A percentile compares a stretch with the other conserved stretches of the same genome.
Conservation (phyloP, 306 rosid genomes). For the Cicer judaicum region DNA sequence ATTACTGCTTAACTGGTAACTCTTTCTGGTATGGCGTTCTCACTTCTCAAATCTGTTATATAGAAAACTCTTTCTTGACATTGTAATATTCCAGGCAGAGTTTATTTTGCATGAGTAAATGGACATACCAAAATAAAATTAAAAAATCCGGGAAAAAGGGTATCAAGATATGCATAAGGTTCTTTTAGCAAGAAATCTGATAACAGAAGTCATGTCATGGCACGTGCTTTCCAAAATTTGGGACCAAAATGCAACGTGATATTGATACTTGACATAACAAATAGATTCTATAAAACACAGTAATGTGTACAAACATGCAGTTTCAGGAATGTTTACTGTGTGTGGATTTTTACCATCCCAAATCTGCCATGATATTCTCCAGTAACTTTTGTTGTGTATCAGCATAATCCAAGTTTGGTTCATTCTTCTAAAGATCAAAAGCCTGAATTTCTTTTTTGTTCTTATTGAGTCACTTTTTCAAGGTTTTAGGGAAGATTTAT, state of each 20-base stretch:
- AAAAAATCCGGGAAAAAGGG: background rate
- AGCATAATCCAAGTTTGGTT: constrained; percentile 12
- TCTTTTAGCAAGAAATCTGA: constrained; percentile 19
- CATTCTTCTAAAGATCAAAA: constrained; percentile 12
- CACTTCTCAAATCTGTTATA: constrained; percentile 26
- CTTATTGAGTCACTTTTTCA: constrained; percentile 26
- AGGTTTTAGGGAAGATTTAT: constrained; percentile 14
- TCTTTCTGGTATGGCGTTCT: constrained; percentile 35
- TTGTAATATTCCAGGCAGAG: constrained; percentile 7
- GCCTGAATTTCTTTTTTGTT: constrained; percentile 23
- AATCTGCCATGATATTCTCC: constrained; percentile 18
- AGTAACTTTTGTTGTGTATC: constrained; percentile 20
- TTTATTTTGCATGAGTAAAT: background rate
- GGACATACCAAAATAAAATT: background rate
- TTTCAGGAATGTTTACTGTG: background rate
- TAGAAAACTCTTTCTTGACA: constrained; percentile 2
- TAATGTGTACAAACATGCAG: background rate
- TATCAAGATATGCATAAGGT: background rate
- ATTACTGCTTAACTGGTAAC: constrained; percentile 28
- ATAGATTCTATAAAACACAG: constrained; percentile 9
- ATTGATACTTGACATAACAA: constrained; percentile 13
- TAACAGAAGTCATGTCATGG: background rate
- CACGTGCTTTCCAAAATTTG: constrained; percentile 17
- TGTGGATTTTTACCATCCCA: constrained; percentile 18
- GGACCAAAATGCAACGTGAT: constrained; percentile 28